Evolutionary conservation across 306 rosid species (phyloP).

Genomic region (Cucurbita maxima): DNA sequence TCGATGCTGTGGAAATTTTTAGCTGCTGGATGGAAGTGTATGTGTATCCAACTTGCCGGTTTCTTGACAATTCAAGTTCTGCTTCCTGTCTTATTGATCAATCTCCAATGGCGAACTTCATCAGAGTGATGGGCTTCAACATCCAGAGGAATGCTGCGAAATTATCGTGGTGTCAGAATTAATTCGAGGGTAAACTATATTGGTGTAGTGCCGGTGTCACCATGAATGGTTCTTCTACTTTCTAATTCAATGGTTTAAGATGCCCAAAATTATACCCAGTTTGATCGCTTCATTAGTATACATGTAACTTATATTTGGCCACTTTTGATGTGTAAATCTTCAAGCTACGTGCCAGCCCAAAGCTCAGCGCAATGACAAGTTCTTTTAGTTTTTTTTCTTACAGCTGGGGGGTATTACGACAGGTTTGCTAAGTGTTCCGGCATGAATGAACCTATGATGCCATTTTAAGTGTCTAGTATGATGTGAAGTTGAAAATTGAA

Average conservation of each 20-base stretch:
- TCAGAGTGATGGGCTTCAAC: background rate
- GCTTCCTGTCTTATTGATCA: background rate
- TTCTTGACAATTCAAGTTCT: background rate
- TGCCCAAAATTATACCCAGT: background rate
- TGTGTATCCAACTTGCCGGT: background rate
- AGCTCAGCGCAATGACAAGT: background rate
- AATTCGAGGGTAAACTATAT: background rate
- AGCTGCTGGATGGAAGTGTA: background rate
- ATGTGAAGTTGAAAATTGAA: background rate
- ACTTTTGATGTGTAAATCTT: background rate
- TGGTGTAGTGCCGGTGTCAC: background rate
- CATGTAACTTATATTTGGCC: background rate
- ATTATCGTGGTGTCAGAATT: background rate
- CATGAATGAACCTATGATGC: background rate
- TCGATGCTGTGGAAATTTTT: background rate
- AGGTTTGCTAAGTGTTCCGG: background rate
- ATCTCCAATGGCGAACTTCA: background rate
- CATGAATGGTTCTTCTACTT: background rate
- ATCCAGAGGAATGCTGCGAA: background rate
- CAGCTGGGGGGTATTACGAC: background rate
- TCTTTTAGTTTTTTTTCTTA: background rate
- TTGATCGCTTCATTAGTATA: background rate
- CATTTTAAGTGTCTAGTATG: background rate
- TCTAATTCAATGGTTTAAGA: background rate
- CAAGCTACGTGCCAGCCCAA: background rate